A percentile compares a stretch with the other conserved stretches of the same genome.
Evolutionary conservation across 2,329 filamentous ascomycete species (phyloP).

Genomic region (Fusarium sp.): DNA sequence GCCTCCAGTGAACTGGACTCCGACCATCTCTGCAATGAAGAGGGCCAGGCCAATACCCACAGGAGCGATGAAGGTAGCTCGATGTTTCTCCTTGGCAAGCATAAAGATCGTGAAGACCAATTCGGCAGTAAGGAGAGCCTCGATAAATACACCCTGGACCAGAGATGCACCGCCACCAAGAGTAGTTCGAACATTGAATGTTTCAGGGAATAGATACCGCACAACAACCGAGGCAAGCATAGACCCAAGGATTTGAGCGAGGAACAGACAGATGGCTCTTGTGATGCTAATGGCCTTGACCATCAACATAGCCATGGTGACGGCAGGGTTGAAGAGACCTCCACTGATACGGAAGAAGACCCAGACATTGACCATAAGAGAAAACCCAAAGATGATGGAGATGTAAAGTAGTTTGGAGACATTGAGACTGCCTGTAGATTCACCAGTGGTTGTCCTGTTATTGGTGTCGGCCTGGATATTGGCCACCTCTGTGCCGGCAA

Average conservation of each 20-base stretch:
- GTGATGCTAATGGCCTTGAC: slow-evolving; percentile 59
- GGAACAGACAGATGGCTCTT: slow-evolving; percentile 60
- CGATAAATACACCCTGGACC: slow-evolving; percentile 61
- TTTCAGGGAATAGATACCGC: slow-evolving; percentile 56
- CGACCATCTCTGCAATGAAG: slow-evolving; percentile 59
- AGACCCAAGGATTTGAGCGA: slow-evolving; percentile 62
- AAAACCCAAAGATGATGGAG: slow-evolving; percentile 56
- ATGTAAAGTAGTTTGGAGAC: slow-evolving; percentile 57
- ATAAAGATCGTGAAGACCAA: slow-evolving; percentile 63
- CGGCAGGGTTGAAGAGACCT: slow-evolving; percentile 53
- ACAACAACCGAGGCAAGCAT: slow-evolving; percentile 58
- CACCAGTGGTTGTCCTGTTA: slow-evolving; percentile 56
- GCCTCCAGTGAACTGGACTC: slow-evolving; percentile 61
- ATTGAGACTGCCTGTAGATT: slow-evolving; percentile 57
- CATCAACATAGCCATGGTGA: slow-evolving; percentile 64
- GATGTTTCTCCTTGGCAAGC: slow-evolving; percentile 63
- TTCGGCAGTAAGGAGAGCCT: slow-evolving; percentile 61
- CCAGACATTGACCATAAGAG: slow-evolving; percentile 60
- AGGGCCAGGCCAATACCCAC: slow-evolving; percentile 60
- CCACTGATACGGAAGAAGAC: slow-evolving; percentile 60
- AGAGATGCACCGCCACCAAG: slow-evolving; percentile 54
- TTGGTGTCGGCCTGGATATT: slow-evolving; percentile 51
- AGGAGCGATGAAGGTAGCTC: slow-evolving; percentile 60
- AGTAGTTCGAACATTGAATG: slow-evolving; percentile 56
- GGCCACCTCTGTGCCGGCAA: slow-evolving; percentile 55